A percentile compares a stretch with the other conserved stretches of the same genome.
Conservation (phyloP, 192 early-diverging fungal genomes). For the Coemansia sp. region DNA sequence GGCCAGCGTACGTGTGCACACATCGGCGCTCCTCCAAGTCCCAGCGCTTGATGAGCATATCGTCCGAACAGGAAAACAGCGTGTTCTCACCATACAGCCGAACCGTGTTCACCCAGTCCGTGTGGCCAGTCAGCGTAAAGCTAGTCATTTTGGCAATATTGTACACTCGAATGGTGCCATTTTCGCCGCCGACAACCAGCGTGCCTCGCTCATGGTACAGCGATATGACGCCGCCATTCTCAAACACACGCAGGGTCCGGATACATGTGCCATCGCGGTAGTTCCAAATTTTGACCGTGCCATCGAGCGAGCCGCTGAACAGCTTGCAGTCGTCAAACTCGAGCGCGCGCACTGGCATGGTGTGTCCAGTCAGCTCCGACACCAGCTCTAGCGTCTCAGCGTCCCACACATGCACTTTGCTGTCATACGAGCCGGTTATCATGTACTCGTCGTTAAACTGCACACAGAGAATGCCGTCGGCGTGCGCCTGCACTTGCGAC, state of each 20-base stretch:
- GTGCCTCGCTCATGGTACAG: constrained; percentile 77
- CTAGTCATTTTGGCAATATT: constrained; percentile 61
- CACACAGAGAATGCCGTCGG: constrained; percentile 86
- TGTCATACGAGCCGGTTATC: constrained; percentile 87
- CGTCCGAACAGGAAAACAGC: constrained; percentile 86
- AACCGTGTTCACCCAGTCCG: constrained; percentile 91
- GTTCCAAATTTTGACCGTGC: constrained; percentile 91
- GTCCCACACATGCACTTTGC: constrained; percentile 86
- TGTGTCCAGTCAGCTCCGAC: constrained; percentile 80
- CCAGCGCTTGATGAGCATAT: constrained; percentile 80
- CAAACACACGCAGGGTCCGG: constrained; percentile 61
- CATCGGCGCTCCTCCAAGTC: constrained; percentile 72
- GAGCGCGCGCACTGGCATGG: constrained; percentile 77
- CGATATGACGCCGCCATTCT: constrained; percentile 72
- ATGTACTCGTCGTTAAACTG: constrained; percentile 84
- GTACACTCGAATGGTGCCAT: constrained; percentile 85
- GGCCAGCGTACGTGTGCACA: constrained; percentile 67
- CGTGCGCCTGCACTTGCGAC: constrained; percentile 71
- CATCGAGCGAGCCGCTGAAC: constrained; percentile 89
- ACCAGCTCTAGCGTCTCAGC: constrained; percentile 78
- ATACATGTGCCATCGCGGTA: constrained; percentile 86
- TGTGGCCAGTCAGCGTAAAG: constrained; percentile 75
- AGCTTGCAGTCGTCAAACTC: constrained; percentile 95
- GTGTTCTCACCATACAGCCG: constrained; percentile 66
- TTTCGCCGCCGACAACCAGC: constrained; percentile 82